A percentile compares a stretch with the other conserved stretches of the same genome.
These are phyloP conservation scores for Alnus rubra DNA, from an alignment of 306 rosid genomes.

Conservation along the genomic window DNA sequence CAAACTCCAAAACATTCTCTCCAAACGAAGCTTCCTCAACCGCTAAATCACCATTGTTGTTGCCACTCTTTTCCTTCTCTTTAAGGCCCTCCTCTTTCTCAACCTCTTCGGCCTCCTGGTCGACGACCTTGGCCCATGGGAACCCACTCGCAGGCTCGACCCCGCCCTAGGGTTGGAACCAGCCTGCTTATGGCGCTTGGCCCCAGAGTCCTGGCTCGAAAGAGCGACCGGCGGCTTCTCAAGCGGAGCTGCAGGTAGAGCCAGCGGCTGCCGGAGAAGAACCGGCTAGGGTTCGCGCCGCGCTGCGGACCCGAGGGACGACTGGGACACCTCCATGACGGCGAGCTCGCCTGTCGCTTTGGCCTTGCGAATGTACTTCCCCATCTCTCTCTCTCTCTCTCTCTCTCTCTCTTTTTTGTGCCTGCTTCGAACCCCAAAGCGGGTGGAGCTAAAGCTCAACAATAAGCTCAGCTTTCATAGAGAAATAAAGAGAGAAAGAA, in stretches of 20 bases:
- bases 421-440: not conserved
- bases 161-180: conserved; percentile 26
- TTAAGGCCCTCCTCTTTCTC: conserved; percentile 25
- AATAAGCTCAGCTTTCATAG: conserved; percentile 25
- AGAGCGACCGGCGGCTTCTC: conserved; percentile 46
- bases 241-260: conserved; percentile 84
- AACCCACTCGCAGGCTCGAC: conserved; percentile 41
- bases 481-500: not conserved
- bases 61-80: conserved; percentile 3
- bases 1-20: conserved; percentile 82
- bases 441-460: not conserved
- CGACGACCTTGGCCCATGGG: conserved; percentile 24
- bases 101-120: conserved; percentile 11
- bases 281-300: conserved; percentile 98
- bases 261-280: conserved; percentile 40
- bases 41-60: conserved; percentile 45
- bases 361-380: conserved; percentile 85
- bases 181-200: conserved; percentile 34
- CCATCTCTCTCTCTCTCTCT: conserved; percentile 61
- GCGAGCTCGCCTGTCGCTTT: conserved; percentile 61
- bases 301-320: conserved; percentile 82
- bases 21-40: conserved; percentile 74
- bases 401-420: not conserved
- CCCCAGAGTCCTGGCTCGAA: conserved; percentile 24
- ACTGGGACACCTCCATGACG: conserved; percentile 59